Evolutionary conservation across 129 eudicot species (phyloP), one percentile per base, ranked within the genome.

Genomic region (Erigeron canadensis): DNA sequence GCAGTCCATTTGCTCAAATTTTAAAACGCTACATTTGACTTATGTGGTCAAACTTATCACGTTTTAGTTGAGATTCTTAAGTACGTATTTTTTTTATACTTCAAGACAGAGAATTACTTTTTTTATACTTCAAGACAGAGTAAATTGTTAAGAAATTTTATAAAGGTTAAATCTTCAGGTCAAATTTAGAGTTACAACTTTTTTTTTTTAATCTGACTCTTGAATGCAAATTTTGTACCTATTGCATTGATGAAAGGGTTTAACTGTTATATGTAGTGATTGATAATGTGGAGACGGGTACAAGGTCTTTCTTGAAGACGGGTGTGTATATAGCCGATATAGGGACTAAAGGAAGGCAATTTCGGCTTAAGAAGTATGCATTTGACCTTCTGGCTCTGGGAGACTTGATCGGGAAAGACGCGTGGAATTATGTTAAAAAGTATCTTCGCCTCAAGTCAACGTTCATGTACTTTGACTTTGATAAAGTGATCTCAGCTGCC

Each of bases 391-490:
- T 89, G 38, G 96, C 92, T 40, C 17, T 93, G 77, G 98, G 85
- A 34, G 98, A 93, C 75, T 74, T 93, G 73, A 87, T 93, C 18
- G 87, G 85, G 16, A 81, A 84, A 76, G 95, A 93, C 57, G 86
- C 95, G 1, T 87, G 86, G 87, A 82, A 69, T 22, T 93, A 89
- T 51, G 84, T 89, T 11, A 66, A 88, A 61, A 85, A 72, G 82
- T 93, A 87, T 73, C 83, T 89, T 39, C 84, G 90, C 8, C 74
- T 85, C 4, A 93, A 89, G 81, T 86, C 88, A 8, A 85, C 96
- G 2, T 81, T 89, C 71, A 89, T 89, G 98, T 93, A 87, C 76
- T 89, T 68, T 44, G 98, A 93, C 78, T 93, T 89, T 43, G 98
- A 93, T 78, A 86, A 89, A 70, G 75, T 93, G 22, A 93, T 93